A percentile compares a stretch with the other conserved stretches of the same genome.
Evolutionary conservation across 176 grass and related monocot species (phyloP).

Genomic region (Aechmea fasciata): DNA sequence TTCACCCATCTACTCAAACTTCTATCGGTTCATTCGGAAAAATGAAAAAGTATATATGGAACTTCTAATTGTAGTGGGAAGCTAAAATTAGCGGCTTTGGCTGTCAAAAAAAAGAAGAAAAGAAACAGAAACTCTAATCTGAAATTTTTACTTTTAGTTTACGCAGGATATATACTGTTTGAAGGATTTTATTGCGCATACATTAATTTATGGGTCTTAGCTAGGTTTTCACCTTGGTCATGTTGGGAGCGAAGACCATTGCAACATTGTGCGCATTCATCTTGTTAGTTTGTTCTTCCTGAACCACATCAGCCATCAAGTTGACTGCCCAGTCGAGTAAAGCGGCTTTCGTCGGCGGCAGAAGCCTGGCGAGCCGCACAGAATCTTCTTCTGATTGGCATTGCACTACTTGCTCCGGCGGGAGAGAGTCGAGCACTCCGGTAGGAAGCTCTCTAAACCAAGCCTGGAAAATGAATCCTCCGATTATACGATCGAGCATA

Average conservation of each 20-base stretch:
- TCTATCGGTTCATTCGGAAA: background rate
- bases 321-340: slow-evolving; percentile 79
- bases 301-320: slow-evolving; percentile 79
- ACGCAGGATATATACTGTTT: too few relatives aligned
- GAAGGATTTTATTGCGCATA: too few relatives aligned
- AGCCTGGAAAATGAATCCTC: slow-evolving; percentile 35
- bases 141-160: too few relatives aligned
- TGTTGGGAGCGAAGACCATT: slow-evolving; percentile 82
- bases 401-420: slow-evolving; percentile 68
- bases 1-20: background rate
- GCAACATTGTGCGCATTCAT: slow-evolving; percentile 82
- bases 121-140: too few relatives aligned
- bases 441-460: slow-evolving; percentile 75
- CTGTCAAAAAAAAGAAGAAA: too few relatives aligned
- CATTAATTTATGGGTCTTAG: background rate
- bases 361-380: slow-evolving; percentile 30
- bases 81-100: too few relatives aligned
- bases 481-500: too few relatives aligned
- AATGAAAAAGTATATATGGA: background rate
- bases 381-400: slow-evolving; percentile 74
- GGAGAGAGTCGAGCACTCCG: slow-evolving; percentile 56
- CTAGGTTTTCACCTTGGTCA: slow-evolving; percentile 63
- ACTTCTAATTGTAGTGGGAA: background rate
- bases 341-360: slow-evolving; percentile 48
- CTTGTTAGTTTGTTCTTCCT: slow-evolving; percentile 66